Conservation (phyloP, 2,329 filamentous ascomycete genomes). For the Phymatotrichopsis omnivora region DNA sequence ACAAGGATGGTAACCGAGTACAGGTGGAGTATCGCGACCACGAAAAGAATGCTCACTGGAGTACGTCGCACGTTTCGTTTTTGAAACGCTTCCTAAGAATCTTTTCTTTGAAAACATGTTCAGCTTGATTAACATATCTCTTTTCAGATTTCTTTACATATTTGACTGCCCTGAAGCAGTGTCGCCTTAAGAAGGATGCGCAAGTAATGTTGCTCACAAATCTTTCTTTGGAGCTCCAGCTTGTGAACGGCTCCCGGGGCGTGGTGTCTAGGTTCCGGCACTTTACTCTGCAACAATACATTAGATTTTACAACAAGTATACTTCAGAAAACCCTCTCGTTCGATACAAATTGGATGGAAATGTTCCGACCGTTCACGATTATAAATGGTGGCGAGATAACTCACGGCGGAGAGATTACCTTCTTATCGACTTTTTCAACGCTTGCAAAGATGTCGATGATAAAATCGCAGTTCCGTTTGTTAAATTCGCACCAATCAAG, state of each 20-base stretch:
- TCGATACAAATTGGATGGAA: too few species aligned
- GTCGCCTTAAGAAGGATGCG: slow-evolving; percentile 1
- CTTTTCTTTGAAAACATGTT: background rate
- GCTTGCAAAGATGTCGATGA: too few species aligned
- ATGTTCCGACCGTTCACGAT: background rate
- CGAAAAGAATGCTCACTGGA: background rate
- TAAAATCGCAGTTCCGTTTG: background rate
- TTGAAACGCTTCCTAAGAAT: background rate
- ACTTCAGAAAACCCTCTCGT: too few species aligned
- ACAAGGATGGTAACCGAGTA: background rate
- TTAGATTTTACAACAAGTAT: background rate
- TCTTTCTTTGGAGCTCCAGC: background rate
- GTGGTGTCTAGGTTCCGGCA: background rate
- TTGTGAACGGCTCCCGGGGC: slow-evolving; percentile 9
- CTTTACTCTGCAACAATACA: background rate
- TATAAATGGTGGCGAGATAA: too few species aligned
- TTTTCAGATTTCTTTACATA: background rate
- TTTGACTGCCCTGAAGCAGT: background rate
- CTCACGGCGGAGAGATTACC: too few species aligned
- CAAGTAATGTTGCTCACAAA: slow-evolving; percentile 10
- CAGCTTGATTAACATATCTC: background rate
- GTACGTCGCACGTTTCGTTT: background rate
- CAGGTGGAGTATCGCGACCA: too few species aligned
- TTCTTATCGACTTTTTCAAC: background rate
- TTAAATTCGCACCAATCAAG: background rate